Percentiles rank a stretch among this genome's conserved stretches.
These are phyloP conservation scores for Coniella vitis DNA, from an alignment of 2,329 filamentous ascomycete genomes.

Conservation along the genomic window DNA sequence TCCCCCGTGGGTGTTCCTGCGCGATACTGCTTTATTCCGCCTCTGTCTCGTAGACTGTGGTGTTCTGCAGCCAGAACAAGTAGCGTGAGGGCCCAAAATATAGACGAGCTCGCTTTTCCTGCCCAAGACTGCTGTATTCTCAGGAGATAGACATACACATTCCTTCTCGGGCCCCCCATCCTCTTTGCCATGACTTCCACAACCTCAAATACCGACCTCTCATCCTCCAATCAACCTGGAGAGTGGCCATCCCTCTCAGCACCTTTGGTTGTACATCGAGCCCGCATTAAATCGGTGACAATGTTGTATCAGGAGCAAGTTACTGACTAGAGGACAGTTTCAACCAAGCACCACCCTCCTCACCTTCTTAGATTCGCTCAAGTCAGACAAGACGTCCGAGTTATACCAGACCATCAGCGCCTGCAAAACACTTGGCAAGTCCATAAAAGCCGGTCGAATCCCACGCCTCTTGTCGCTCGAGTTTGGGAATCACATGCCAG, in stretches of 20 bases:
- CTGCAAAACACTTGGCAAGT: slow-evolving; percentile 46
- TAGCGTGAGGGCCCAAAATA: too few species aligned
- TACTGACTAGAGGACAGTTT: slow-evolving; percentile 26
- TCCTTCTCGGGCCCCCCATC: too few species aligned
- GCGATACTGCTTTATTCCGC: too few species aligned
- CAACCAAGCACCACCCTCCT: slow-evolving; percentile 31
- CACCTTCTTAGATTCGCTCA: slow-evolving; percentile 33
- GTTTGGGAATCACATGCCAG: slow-evolving; percentile 37
- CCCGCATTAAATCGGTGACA: background rate
- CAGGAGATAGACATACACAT: too few species aligned
- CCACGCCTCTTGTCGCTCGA: slow-evolving; percentile 38
- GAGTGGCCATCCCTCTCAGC: background rate
- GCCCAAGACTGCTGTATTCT: too few species aligned
- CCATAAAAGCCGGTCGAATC: slow-evolving; percentile 42
- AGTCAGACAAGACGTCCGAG: slow-evolving; percentile 31
- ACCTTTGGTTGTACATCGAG: background rate
- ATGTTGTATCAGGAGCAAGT: background rate
- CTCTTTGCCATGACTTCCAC: too few species aligned
- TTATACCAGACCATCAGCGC: slow-evolving; percentile 32
- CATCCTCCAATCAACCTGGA: too few species aligned
- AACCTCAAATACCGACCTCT: too few species aligned
- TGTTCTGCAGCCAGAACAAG: too few species aligned
- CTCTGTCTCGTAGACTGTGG: too few species aligned
- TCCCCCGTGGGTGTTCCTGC: too few species aligned
- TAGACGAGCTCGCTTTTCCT: too few species aligned